Evolutionary conservation across 768 basidiomycete species (phyloP).

Genomic region (Mycena pura): DNA sequence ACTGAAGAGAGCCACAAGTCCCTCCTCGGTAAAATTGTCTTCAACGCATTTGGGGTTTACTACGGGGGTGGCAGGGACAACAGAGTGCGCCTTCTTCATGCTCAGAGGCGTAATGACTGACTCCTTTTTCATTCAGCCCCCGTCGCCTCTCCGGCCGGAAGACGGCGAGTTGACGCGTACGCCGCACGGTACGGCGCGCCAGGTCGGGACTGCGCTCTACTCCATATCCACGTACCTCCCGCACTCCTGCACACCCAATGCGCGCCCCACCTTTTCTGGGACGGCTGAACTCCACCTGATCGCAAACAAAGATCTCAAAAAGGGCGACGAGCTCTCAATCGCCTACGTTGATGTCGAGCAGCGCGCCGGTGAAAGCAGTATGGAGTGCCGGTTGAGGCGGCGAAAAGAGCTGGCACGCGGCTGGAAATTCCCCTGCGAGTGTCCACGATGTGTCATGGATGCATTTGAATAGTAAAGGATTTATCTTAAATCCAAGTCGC

Average conservation of each 20-base stretch:
- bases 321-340: constrained; percentile 78
- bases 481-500: background rate
- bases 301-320: constrained; percentile 69
- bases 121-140: constrained; percentile 50
- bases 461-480: constrained; percentile 23
- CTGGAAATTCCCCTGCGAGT: constrained; percentile 83
- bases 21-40: constrained; percentile 73
- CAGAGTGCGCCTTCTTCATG: constrained; percentile 52
- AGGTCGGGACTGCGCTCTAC: constrained; percentile 80
- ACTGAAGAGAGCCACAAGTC: constrained; percentile 66
- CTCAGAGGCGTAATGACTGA: background rate
- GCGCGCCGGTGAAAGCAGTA: constrained; percentile 55
- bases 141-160: constrained; percentile 62
- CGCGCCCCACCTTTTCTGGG: constrained; percentile 70
- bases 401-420: constrained; percentile 79
- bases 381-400: constrained; percentile 67
- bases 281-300: constrained; percentile 75
- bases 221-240: constrained; percentile 77
- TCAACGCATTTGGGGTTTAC: constrained; percentile 80
- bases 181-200: constrained; percentile 74
- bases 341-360: constrained; percentile 76
- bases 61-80: constrained; percentile 71
- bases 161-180: constrained; percentile 79
- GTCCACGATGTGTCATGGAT: constrained; percentile 69
- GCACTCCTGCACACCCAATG: constrained; percentile 78